A percentile compares a stretch with the other conserved stretches of the same genome.
phyloP scores from a whole-genome alignment of 2,329 filamentous ascomycete genomes.

The Colletotrichum camelliae region DNA sequence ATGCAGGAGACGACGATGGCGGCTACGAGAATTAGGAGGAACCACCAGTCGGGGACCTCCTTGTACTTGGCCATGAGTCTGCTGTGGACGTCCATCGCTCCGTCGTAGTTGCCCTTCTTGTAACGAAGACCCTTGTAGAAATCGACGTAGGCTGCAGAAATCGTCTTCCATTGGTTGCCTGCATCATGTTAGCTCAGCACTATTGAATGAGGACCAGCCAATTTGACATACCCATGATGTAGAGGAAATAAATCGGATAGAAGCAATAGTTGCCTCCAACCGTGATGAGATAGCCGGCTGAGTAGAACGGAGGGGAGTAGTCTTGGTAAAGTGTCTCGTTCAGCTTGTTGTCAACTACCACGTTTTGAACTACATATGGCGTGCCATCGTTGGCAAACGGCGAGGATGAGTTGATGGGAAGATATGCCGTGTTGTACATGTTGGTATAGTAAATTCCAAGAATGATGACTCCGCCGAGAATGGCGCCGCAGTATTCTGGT shows the following conservation, averaged over 20 bases:
- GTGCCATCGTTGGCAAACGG: constrained; percentile 51
- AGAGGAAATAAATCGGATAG: constrained; percentile 48
- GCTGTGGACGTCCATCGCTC: constrained; percentile 47
- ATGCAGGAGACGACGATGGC: constrained; percentile 39
- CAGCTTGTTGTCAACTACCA: constrained; percentile 42
- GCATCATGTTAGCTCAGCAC: not conserved
- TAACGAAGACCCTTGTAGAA: constrained; percentile 43
- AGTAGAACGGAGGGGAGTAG: constrained; percentile 51
- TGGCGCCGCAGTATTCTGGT: constrained; percentile 31
- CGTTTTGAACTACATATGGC: constrained; percentile 37
- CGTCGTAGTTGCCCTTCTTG: constrained; percentile 45
- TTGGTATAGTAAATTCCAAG: constrained; percentile 48
- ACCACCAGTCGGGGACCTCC: constrained; percentile 58
- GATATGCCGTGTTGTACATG: constrained; percentile 47
- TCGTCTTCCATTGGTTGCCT: constrained; percentile 43
- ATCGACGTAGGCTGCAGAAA: constrained; percentile 41
- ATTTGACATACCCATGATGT: constrained; percentile 36
- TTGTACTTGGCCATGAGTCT: constrained; percentile 47
- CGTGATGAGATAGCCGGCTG: constrained; percentile 45
- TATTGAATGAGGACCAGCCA: accelerated
- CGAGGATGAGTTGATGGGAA: constrained; percentile 52
- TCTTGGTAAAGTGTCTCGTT: constrained; percentile 42
- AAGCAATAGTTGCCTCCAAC: constrained; percentile 49
- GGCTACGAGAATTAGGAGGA: constrained; percentile 40
- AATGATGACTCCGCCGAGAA: constrained; percentile 44